phyloP scores from a whole-genome alignment of 345 rosid genomes.

The Erucastrum elatum region DNA sequence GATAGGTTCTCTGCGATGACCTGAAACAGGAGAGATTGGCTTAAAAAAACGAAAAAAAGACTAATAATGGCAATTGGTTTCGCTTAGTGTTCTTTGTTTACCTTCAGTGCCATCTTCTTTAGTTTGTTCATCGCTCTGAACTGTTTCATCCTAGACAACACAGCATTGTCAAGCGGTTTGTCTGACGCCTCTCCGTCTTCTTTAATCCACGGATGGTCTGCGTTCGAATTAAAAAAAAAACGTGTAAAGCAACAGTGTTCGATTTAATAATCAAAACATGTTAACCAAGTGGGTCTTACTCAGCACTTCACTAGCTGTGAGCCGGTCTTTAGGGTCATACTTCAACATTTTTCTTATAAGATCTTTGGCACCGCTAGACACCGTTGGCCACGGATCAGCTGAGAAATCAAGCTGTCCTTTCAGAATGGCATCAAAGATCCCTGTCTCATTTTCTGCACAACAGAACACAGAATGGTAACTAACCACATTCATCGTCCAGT shows the following conservation, averaged over 20 bases:
- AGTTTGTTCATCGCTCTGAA: constrained; percentile 99
- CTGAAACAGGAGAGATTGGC: constrained; percentile 40
- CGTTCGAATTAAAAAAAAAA: constrained; percentile 25
- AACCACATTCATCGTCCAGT: neutral
- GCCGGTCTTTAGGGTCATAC: constrained; percentile 69
- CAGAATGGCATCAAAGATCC: constrained; percentile 76
- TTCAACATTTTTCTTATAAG: constrained; percentile 83
- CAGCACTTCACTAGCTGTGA: constrained; percentile 74
- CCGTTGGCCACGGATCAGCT: constrained; percentile 86
- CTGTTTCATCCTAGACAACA: constrained; percentile 92
- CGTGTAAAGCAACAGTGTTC: neutral
- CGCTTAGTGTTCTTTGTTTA: constrained; percentile 30
- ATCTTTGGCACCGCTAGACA: constrained; percentile 84
- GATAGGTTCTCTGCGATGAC: constrained; percentile 96
- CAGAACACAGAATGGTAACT: constrained; percentile 1
- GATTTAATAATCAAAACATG: constrained; percentile 12
- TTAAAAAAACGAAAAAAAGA: neutral
- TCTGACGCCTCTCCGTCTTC: constrained; percentile 95
- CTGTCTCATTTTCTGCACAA: constrained; percentile 69
- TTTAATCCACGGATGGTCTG: constrained; percentile 95
- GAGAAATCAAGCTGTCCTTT: constrained; percentile 71
- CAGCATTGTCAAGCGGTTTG: constrained; percentile 96
- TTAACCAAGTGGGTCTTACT: constrained; percentile 48
- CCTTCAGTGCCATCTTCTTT: constrained; percentile 94
- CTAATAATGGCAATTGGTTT: neutral